These are phyloP conservation scores for Beauveria sp. DNA, from an alignment of 2,329 filamentous ascomycete species.

Conservation along the genomic window DNA sequence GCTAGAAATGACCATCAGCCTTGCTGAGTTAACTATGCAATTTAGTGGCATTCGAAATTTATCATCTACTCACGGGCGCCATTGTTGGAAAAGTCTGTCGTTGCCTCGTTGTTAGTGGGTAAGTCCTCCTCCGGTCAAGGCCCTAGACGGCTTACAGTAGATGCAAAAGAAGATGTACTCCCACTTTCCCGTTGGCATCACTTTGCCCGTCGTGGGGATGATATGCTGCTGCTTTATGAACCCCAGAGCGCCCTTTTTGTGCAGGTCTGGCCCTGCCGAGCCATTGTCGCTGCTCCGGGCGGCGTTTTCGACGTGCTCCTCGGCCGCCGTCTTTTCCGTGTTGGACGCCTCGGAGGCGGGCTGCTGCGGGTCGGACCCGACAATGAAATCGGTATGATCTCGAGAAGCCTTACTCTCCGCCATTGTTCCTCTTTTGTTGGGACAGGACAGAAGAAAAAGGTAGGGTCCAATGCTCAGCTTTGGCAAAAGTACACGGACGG, in stretches of 20 bases:
- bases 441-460: not conserved
- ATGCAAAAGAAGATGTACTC: constrained; percentile 15
- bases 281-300: not conserved
- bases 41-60: not conserved
- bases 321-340: not conserved
- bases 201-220: constrained; percentile 13
- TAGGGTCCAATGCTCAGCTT: no score
- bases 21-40: not conserved
- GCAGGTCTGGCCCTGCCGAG: not conserved
- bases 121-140: not conserved
- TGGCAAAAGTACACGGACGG: no score
- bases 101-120: not conserved
- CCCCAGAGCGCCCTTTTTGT: constrained; percentile 8
- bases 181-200: constrained; percentile 14
- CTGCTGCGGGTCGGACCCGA: not conserved
- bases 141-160: constrained; percentile 6
- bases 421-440: not conserved
- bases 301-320: constrained; percentile 5
- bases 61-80: constrained; percentile 12
- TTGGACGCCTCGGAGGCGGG: not conserved
- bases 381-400: not conserved
- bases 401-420: not conserved
- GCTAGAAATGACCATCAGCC: not conserved
- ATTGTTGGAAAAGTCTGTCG: constrained; percentile 14
- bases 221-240: constrained; percentile 13